Conservation (phyloP, 495 filamentous ascomycete genomes). For the Neurospora sp. region DNA sequence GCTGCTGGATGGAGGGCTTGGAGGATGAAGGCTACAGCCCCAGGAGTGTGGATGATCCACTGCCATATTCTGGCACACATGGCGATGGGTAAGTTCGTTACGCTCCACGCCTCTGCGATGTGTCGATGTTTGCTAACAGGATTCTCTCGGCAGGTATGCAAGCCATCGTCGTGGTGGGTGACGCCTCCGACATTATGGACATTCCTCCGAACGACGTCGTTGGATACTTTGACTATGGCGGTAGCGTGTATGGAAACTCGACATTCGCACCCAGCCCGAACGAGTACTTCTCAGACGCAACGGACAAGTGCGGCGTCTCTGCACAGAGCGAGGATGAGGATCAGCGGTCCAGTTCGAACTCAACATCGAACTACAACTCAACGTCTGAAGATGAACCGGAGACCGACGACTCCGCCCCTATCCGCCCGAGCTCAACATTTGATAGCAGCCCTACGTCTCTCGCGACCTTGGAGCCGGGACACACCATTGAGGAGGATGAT, state of each 20-base stretch:
- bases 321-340: neutral
- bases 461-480: neutral
- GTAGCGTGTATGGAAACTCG: conserved; percentile 39
- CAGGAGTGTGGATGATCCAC: conserved; percentile 56
- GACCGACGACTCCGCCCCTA: neutral
- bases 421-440: neutral
- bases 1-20: conserved; percentile 50
- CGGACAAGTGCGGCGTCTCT: conserved; percentile 7
- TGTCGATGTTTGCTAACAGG: conserved; percentile 1
- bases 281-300: conserved; percentile 11
- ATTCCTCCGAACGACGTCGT: conserved; percentile 24
- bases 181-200: conserved; percentile 30
- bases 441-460: neutral
- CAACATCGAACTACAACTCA: neutral
- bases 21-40: conserved; percentile 39
- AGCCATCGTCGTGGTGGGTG: conserved; percentile 39
- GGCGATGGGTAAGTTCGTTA: conserved; percentile 16
- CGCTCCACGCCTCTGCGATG: neutral
- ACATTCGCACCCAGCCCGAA: conserved; percentile 27
- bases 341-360: neutral
- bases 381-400: neutral
- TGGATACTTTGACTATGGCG: conserved; percentile 40
- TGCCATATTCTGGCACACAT: conserved; percentile 41
- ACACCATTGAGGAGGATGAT: neutral
- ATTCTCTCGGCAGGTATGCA: conserved; percentile 33